Base-by-base conservation (phyloP, 305 asterid genomes). In the Caryopteris hybrid region DNA sequence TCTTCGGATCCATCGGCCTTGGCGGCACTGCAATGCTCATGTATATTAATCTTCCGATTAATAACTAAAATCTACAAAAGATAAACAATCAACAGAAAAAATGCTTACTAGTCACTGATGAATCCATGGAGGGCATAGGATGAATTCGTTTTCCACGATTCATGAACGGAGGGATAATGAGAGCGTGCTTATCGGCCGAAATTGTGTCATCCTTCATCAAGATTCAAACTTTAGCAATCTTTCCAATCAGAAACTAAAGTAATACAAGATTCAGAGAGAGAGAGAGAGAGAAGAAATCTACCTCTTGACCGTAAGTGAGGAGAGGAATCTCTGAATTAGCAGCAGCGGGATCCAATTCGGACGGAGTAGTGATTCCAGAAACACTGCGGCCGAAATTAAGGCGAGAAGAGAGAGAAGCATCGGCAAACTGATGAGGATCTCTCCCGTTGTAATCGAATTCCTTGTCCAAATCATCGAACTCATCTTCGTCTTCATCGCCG, bases 401-500 rank as follows among this genome's bases (percentile, higher is more conserved):
- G 2, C 31, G n/a, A n/a, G n/a, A n/a, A n/a, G n/a, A n/a, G n/a
- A 90, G 94, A 59, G 90, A 71, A 17, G 81, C 85, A 39, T 87
- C 97, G 0, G 91, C 71, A 27, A 80, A 57, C 17, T 79, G 85
- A n/a, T 79, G 88, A 53, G 86, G 89, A 50, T 75, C 76, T 59
- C 86, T 66, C 78, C 79, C 76, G 36, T 77, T 74, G 52, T 87
- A 91, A 53, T 91, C 91, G 39, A 93, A 88, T 46, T 93, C 99
- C 57, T 89, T 80, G 55, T 90, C 99, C 82, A 93, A 81, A 81
- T 93, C 97, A 73, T 93, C 99, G 73, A 88, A 93, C 60, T 85
- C 99, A 70, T 93, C 97, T 71, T 93, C 99, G 22, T 93, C 99
- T 58, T 93, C 99, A 73, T 93, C 99, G 3, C 99, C 99, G 42